Evolutionary conservation across 202 grass and related monocot species (phyloP), one percentile per base, ranked within the genome.

Genomic region (Cymbopogon flexuosus): DNA sequence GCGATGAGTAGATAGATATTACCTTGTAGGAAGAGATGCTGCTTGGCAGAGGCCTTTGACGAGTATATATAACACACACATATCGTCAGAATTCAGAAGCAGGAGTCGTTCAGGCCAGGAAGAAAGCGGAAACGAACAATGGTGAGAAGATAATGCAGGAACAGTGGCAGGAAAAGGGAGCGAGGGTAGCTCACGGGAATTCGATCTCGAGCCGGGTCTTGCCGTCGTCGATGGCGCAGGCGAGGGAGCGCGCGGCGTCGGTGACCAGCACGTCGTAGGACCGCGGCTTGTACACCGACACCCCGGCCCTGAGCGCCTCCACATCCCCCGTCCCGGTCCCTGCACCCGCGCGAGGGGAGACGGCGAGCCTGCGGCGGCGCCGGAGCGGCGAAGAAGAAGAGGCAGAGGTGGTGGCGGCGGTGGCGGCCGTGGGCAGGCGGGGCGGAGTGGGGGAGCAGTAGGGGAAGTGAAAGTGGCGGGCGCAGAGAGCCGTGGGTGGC

Each of bases 11-110:
- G 33, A 15, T 12, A 43, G 85, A 97, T 24, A 16, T 12, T 87
- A 97, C 95, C 95, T 94, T 98, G 72, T 98, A 98, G n/a, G 92
- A 92, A 7, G 92, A 98, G 84, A 98, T 86, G 63, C 82, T 93
- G 86, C 92, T 98, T 9, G 92, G 92, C 88, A 98, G 72, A 78
- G 95, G 92, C 84, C 95, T 92, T 49, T n/a, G 8, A 27, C 27
- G 27, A 27, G 5, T 61, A 29, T 5, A 29, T 5, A 2, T 27
- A 27, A 27, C 27, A 27, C 27, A 16, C 0, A 24, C 5, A 19
- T 39, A 19, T 39, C 22, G 49, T 54, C 49, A 4, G 9, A 33
- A 10, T 71, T 4, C 51, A 11, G 29, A 67, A 79, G 73, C 36
- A 81, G 36, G 56, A 59, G 21, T 0, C 21, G 18, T 18, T 8